Percentiles rank a stretch among this genome's conserved stretches.
These are phyloP conservation scores for Kwoniella europaea DNA, from an alignment of 768 basidiomycete genomes.

Conservation along the genomic window DNA sequence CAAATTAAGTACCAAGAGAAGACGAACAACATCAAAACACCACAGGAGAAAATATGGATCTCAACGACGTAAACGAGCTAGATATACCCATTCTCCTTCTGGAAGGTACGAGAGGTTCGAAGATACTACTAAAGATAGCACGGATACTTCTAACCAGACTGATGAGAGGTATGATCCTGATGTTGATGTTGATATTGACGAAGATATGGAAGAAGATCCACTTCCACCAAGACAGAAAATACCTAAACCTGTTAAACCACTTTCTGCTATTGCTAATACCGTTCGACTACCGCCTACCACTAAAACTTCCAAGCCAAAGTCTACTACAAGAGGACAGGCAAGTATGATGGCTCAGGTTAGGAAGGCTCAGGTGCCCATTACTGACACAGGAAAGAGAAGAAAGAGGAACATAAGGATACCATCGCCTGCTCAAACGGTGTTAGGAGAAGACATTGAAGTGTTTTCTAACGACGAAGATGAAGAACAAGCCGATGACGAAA, in stretches of 20 bases:
- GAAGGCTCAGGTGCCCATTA: not conserved
- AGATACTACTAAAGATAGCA: no score
- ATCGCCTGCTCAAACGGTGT: not conserved
- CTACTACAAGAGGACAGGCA: not conserved
- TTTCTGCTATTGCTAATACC: slow-evolving; percentile 4
- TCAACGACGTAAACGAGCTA: slow-evolving; percentile 2
- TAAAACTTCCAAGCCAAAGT: no score
- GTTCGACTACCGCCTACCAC: not conserved
- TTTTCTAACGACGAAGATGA: slow-evolving; percentile 22
- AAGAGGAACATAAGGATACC: not conserved
- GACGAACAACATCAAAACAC: not conserved
- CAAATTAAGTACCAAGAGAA: not conserved
- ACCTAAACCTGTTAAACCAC: slow-evolving; percentile 5
- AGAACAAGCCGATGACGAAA: not conserved
- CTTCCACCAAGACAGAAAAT: not conserved
- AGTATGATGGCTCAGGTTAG: not conserved
- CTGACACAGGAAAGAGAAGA: not conserved
- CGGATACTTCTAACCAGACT: not conserved
- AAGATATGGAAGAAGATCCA: slow-evolving; percentile 2
- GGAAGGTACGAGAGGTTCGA: not conserved
- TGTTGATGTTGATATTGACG: not conserved
- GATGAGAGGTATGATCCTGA: not conserved
- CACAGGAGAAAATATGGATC: not conserved
- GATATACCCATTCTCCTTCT: not conserved
- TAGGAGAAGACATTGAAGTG: slow-evolving; percentile 12